Conservation (phyloP, 31 red algal species). For the Bonnemaisonia californica region DNA sequence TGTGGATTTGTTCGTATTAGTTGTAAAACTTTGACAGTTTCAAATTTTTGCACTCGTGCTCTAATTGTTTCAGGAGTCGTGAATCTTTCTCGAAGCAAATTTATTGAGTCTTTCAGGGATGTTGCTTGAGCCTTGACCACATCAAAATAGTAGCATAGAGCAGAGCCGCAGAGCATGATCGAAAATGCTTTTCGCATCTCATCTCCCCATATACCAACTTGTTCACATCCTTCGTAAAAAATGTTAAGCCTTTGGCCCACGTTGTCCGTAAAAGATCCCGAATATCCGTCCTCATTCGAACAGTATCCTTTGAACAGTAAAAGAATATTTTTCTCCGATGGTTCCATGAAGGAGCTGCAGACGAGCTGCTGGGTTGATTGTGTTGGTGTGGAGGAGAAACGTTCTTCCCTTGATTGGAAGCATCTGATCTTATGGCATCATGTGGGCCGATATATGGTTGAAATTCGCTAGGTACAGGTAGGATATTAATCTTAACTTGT, state of each 20-base stretch:
- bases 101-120: not conserved
- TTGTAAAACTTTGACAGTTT: too few relatives aligned
- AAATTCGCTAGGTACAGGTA: too few relatives aligned
- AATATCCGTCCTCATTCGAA: not conserved
- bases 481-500: too few relatives aligned
- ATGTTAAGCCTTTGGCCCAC: not conserved
- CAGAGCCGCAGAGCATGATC: not conserved
- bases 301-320: slow-evolving; percentile 10
- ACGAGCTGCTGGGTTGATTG: too few relatives aligned
- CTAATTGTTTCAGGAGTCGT: not conserved
- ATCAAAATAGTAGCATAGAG: slow-evolving; percentile 4
- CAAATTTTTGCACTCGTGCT: not conserved
- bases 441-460: too few relatives aligned
- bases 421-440: too few relatives aligned
- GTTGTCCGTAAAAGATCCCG: not conserved
- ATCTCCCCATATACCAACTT: not conserved
- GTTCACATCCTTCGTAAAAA: not conserved
- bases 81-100: not conserved
- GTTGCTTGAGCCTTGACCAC: not conserved
- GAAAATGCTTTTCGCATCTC: not conserved
- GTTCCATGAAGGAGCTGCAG: too few relatives aligned
- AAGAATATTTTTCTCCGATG: too few relatives aligned
- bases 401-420: too few relatives aligned
- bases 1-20: too few relatives aligned
- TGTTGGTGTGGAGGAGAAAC: too few relatives aligned